Conservation (phyloP, 2,329 filamentous ascomycete genomes). For the Hypoxylon sp. region DNA sequence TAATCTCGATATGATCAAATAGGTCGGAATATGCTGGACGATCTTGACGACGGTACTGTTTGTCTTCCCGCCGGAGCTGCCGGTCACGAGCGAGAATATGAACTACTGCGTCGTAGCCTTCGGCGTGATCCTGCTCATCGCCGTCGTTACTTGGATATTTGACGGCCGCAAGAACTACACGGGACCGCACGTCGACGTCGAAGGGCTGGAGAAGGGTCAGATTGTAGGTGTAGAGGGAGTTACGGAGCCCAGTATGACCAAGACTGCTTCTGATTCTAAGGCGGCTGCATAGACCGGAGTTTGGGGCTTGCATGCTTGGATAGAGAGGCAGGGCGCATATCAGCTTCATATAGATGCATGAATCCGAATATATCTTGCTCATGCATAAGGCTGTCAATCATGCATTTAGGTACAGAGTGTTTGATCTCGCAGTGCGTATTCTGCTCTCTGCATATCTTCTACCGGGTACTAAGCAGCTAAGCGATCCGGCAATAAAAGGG, state of each 20-base stretch:
- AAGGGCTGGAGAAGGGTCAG: constrained; percentile 37
- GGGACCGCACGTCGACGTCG: constrained; percentile 47
- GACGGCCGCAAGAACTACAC: constrained; percentile 58
- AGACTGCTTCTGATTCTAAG: constrained; percentile 12
- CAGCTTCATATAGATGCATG: too few species aligned
- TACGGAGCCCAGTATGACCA: constrained; percentile 2
- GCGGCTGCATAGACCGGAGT: neutral
- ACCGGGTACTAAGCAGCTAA: too few species aligned
- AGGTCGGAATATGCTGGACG: constrained; percentile 69
- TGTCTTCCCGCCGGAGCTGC: constrained; percentile 73
- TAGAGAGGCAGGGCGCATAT: too few species aligned
- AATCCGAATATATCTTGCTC: too few species aligned
- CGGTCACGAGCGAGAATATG: constrained; percentile 73
- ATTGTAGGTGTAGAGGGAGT: constrained; percentile 36
- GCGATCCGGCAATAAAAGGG: neutral
- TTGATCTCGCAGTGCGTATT: neutral
- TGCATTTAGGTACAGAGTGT: neutral
- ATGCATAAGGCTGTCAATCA: neutral
- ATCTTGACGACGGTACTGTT: constrained; percentile 78
- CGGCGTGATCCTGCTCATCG: constrained; percentile 56
- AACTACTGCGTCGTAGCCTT: constrained; percentile 63
- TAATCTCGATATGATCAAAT: constrained; percentile 22
- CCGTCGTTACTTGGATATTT: constrained; percentile 55
- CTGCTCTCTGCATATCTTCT: neutral
- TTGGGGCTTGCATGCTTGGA: too few species aligned